Percentiles rank a stretch among this genome's conserved stretches.
Evolutionary conservation across 306 rosid species (phyloP).

Genomic region (Gastrolobium villosum): DNA sequence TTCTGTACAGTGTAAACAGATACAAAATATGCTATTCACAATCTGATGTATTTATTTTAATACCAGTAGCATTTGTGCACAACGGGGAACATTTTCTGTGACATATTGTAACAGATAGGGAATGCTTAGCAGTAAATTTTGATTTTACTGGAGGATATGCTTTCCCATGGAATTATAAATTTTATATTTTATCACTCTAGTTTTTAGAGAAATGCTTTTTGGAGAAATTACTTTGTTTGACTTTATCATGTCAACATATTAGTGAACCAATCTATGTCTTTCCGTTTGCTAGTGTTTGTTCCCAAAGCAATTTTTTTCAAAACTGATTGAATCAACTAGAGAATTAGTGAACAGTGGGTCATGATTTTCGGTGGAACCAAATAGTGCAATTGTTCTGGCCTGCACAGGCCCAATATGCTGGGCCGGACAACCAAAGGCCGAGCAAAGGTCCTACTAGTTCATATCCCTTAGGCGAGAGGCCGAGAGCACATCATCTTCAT

Average conservation of each 20-base stretch:
- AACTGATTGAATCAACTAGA: no score
- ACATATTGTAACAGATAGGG: slow-evolving; percentile 33
- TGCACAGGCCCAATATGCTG: no score
- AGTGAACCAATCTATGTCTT: background rate
- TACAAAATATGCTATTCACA: slow-evolving; percentile 42
- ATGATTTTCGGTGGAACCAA: no score
- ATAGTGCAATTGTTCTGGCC: no score
- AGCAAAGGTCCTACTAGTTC: no score
- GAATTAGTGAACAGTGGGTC: no score
- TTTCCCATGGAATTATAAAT: slow-evolving; percentile 17
- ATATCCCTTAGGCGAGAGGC: no score
- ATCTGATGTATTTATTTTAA: slow-evolving; percentile 47
- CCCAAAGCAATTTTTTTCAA: no score
- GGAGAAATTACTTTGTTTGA: background rate
- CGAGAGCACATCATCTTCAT: no score
- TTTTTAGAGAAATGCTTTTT: background rate
- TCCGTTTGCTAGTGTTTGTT: no score
- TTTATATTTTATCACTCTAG: background rate
- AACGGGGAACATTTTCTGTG: slow-evolving; percentile 27
- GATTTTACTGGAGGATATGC: slow-evolving; percentile 35
- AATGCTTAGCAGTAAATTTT: slow-evolving; percentile 36
- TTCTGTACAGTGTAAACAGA: slow-evolving; percentile 51
- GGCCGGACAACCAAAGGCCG: no score
- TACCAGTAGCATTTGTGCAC: slow-evolving; percentile 39
- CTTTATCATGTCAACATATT: background rate